These are phyloP conservation scores for Penicillium occitanis DNA, from an alignment of 2,329 filamentous ascomycete species.

Conservation along the genomic window DNA sequence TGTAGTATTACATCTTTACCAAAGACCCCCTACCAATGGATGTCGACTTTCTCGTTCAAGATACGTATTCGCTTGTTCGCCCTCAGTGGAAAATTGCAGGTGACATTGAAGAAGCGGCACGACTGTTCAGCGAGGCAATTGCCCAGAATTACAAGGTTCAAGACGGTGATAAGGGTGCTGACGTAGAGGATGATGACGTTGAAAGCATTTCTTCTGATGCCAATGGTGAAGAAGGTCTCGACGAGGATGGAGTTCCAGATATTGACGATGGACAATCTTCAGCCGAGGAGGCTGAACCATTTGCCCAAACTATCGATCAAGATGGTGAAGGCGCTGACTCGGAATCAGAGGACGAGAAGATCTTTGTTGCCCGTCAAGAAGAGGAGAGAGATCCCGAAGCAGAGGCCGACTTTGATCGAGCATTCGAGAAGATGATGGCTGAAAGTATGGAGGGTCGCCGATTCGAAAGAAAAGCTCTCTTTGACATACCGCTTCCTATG, in stretches of 20 bases:
- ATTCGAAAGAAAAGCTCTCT: slow-evolving; percentile 89
- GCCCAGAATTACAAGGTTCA: slow-evolving; percentile 83
- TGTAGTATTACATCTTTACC: slow-evolving; percentile 85
- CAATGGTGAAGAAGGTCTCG: slow-evolving; percentile 72
- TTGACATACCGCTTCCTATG: slow-evolving; percentile 97
- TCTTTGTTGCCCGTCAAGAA: slow-evolving; percentile 86
- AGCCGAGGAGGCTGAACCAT: slow-evolving; percentile 50
- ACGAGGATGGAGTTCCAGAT: slow-evolving; percentile 58
- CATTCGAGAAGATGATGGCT: slow-evolving; percentile 97
- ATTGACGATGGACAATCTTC: slow-evolving; percentile 56
- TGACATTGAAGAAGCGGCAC: slow-evolving; percentile 77
- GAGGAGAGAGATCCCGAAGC: slow-evolving; percentile 89
- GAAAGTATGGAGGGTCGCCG: slow-evolving; percentile 95
- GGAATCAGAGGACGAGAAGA: slow-evolving; percentile 80
- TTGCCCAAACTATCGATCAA: slow-evolving; percentile 49
- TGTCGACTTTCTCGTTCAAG: slow-evolving; percentile 93
- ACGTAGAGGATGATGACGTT: slow-evolving; percentile 73
- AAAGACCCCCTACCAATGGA: slow-evolving; percentile 94
- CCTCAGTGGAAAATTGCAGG: slow-evolving; percentile 90
- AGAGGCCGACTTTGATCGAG: slow-evolving; percentile 95
- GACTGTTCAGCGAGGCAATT: slow-evolving; percentile 82
- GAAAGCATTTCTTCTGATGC: slow-evolving; percentile 75
- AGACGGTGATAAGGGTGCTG: slow-evolving; percentile 66
- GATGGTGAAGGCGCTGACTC: slow-evolving; percentile 58
- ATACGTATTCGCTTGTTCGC: slow-evolving; percentile 79